phyloP scores from a whole-genome alignment of 2,329 filamentous ascomycete genomes.

The Verticillium klebahnii region DNA sequence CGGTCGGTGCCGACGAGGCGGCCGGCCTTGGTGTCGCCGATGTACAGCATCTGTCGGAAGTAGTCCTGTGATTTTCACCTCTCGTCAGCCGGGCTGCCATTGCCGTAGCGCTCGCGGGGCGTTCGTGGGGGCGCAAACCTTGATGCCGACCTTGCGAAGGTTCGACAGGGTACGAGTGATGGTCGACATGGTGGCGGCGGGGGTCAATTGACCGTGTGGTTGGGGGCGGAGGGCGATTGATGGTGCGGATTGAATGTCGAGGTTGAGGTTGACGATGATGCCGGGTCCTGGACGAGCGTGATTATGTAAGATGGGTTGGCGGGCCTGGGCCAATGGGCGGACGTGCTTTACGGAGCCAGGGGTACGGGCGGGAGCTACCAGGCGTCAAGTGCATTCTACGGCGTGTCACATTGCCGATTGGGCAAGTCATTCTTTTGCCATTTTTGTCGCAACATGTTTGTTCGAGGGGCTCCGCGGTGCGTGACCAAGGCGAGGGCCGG shows the following conservation, averaged over 20 bases:
- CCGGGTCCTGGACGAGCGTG: not conserved
- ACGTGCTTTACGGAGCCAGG: conserved; percentile 7
- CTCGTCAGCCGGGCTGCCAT: not conserved
- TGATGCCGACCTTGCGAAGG: conserved; percentile 80
- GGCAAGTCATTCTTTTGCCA: not conserved
- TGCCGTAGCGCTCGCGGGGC: not conserved
- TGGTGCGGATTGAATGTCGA: conserved; percentile 9
- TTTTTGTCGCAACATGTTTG: conserved; percentile 23
- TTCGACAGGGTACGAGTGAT: conserved; percentile 81
- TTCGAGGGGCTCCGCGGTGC: conserved; percentile 25
- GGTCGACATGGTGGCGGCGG: conserved; percentile 73
- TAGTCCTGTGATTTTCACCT: conserved; percentile 59
- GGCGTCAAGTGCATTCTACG: not conserved
- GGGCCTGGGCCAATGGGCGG: conserved; percentile 10
- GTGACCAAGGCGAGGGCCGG: conserved; percentile 17
- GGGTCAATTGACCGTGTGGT: conserved; percentile 21
- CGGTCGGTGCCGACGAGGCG: conserved; percentile 78
- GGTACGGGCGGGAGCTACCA: not conserved
- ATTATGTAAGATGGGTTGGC: conserved; percentile 2
- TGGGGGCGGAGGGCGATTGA: conserved; percentile 7
- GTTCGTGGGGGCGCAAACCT: conserved; percentile 49
- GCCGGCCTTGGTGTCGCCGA: conserved; percentile 92
- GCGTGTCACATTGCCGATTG: not conserved
- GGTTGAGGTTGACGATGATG: conserved; percentile 1
- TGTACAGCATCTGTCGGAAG: conserved; percentile 82